phyloP scores from a whole-genome alignment of 2,329 filamentous ascomycete species.

The Penicillium sp. region DNA sequence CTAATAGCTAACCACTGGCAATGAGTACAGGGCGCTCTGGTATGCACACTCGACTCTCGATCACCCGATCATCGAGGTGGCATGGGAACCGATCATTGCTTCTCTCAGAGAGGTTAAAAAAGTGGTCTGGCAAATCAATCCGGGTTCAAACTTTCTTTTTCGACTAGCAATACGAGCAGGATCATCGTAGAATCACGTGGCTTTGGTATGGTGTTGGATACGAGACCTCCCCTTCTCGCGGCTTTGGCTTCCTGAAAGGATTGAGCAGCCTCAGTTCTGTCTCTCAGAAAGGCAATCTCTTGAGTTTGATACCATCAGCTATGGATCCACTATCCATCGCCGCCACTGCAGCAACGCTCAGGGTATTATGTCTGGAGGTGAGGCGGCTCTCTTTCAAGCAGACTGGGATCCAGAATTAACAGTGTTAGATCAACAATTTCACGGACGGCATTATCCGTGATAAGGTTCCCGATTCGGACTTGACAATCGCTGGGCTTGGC shows the following conservation, averaged over 20 bases:
- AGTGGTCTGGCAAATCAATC: not conserved
- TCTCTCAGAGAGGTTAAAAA: not conserved
- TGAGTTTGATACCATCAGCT: not conserved
- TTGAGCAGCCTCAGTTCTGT: not conserved
- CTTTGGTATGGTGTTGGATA: not conserved
- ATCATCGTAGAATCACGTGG: not conserved
- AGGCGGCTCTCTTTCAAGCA: not conserved
- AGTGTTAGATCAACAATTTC: not conserved
- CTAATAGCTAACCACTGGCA: too few relatives aligned
- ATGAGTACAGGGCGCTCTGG: too few relatives aligned
- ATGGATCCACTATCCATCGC: conserved; percentile 7
- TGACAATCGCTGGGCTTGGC: not conserved
- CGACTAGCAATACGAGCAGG: not conserved
- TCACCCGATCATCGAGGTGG: not conserved
- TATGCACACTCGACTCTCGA: not conserved
- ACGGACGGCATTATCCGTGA: not conserved
- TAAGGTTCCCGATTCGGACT: conserved; percentile 3
- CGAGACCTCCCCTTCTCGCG: not conserved
- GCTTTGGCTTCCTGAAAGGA: not conserved
- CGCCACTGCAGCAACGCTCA: not conserved
- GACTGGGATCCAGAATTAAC: not conserved
- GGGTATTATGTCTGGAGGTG: conserved; percentile 1
- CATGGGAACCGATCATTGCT: not conserved
- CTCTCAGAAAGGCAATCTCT: not conserved
- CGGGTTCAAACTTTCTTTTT: not conserved